Percentiles rank a stretch among this genome's conserved stretches.
phyloP scores from a whole-genome alignment of 257 asterid species.

The Plantago major region DNA sequence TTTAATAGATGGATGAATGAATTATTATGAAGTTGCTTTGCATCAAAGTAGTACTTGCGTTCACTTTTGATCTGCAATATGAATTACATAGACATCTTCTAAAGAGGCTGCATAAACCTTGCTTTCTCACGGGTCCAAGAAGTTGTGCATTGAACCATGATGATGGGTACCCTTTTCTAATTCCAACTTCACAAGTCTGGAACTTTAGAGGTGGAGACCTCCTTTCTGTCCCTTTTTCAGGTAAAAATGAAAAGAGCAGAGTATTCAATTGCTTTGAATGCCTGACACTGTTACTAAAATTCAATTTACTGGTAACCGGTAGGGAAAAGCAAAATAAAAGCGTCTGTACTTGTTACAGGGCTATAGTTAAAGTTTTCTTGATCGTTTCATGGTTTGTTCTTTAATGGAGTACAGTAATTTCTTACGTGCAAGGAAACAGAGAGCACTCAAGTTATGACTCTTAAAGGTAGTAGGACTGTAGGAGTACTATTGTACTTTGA shows the following conservation, averaged over 20 bases:
- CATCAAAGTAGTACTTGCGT: conserved; percentile 18
- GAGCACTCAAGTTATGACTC: too few species aligned
- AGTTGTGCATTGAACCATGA: too few species aligned
- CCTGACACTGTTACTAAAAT: neutral
- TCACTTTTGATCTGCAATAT: conserved; percentile 17
- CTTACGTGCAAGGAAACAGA: too few species aligned
- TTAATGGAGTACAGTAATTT: neutral
- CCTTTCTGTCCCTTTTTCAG: too few species aligned
- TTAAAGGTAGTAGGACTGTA: too few species aligned
- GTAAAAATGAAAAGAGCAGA: neutral
- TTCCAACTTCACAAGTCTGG: too few species aligned
- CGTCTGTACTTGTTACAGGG: too few species aligned
- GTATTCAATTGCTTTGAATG: neutral
- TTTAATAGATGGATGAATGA: conserved; percentile 12
- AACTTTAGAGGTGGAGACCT: neutral
- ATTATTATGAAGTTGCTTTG: conserved; percentile 24
- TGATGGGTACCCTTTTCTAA: too few species aligned
- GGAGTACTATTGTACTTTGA: too few species aligned
- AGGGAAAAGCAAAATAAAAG: too few species aligned
- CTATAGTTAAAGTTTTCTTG: neutral
- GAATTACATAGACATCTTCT: conserved; percentile 7
- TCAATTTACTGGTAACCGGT: neutral
- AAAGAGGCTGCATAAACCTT: conserved; percentile 1
- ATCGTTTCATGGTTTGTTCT: neutral
- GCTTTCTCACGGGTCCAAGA: too few species aligned